Percentiles rank a stretch among this genome's conserved stretches.
Evolutionary conservation across 192 early-diverging fungal genomes (phyloP).

Genomic region (Backusella tuberculispora): DNA sequence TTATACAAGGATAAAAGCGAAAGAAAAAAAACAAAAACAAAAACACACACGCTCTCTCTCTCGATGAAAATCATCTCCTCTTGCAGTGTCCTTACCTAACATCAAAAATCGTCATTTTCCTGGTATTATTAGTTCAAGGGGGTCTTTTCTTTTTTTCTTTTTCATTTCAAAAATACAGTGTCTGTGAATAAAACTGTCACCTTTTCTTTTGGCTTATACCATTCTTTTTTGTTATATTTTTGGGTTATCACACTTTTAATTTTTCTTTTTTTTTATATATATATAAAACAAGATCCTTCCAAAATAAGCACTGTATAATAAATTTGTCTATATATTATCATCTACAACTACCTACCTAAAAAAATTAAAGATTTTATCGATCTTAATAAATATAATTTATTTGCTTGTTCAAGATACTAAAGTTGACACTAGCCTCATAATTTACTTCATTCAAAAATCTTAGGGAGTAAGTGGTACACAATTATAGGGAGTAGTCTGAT

Average conservation of each 20-base stretch:
- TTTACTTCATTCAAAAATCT: background rate
- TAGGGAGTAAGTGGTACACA: background rate
- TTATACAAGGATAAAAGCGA: background rate
- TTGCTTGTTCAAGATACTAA: too few species aligned
- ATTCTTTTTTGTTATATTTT: background rate
- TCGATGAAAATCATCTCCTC: background rate
- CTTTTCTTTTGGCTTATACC: background rate
- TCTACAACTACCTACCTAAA: too few species aligned
- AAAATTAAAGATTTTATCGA: too few species aligned
- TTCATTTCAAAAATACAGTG: slow-evolving; percentile 8
- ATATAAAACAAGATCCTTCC: background rate
- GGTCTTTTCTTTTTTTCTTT: background rate
- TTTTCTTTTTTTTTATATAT: background rate
- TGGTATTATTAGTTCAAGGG: background rate
- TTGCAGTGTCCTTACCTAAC: background rate
- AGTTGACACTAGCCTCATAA: background rate
- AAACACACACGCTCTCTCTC: background rate
- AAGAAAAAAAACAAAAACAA: background rate
- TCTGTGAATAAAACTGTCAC: background rate
- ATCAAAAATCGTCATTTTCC: slow-evolving; percentile 1
- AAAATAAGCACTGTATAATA: background rate
- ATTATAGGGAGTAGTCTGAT: background rate
- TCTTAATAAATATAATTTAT: too few species aligned
- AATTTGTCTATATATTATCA: background rate
- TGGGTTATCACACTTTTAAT: background rate